These are phyloP conservation scores for Rhynchosporium graminicola DNA, from an alignment of 2,329 filamentous ascomycete species.

Conservation along the genomic window DNA sequence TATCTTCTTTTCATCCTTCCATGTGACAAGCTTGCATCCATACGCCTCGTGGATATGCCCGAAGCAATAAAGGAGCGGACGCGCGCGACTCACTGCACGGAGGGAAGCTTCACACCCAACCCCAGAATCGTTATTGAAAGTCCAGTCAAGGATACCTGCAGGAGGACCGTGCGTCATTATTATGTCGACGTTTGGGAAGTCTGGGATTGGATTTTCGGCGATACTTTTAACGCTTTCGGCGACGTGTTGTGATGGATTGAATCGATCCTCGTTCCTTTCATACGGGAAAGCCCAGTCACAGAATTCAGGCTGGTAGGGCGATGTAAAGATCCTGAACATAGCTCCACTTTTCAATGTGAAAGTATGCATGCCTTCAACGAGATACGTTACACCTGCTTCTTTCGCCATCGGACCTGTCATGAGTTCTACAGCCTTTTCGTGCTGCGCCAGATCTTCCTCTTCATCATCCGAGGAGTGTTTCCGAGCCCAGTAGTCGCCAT, in stretches of 20 bases:
- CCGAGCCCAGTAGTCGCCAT: conserved; percentile 38
- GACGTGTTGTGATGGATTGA: conserved; percentile 29
- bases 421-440: conserved; percentile 27
- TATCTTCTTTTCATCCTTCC: conserved; percentile 43
- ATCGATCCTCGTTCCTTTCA: conserved; percentile 35
- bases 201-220: conserved; percentile 28
- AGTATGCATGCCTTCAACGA: conserved; percentile 39
- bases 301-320: conserved; percentile 41
- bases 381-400: conserved; percentile 37
- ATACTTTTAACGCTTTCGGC: conserved; percentile 27
- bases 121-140: conserved; percentile 42
- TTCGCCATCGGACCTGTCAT: conserved; percentile 33
- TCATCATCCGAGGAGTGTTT: conserved; percentile 20
- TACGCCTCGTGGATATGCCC: conserved; percentile 62
- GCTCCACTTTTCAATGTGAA: conserved; percentile 39
- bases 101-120: conserved; percentile 56
- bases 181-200: conserved; percentile 47
- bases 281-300: conserved; percentile 40
- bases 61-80: conserved; percentile 59
- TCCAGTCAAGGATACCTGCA: conserved; percentile 49
- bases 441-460: conserved; percentile 25
- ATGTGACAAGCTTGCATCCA: conserved; percentile 53
- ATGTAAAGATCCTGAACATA: conserved; percentile 39
- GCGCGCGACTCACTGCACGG: conserved; percentile 50
- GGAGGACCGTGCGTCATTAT: conserved; percentile 65